A percentile compares a stretch with the other conserved stretches of the same genome.
phyloP scores from a whole-genome alignment of 192 early-diverging fungal genomes.

The Coemansia sp. region DNA sequence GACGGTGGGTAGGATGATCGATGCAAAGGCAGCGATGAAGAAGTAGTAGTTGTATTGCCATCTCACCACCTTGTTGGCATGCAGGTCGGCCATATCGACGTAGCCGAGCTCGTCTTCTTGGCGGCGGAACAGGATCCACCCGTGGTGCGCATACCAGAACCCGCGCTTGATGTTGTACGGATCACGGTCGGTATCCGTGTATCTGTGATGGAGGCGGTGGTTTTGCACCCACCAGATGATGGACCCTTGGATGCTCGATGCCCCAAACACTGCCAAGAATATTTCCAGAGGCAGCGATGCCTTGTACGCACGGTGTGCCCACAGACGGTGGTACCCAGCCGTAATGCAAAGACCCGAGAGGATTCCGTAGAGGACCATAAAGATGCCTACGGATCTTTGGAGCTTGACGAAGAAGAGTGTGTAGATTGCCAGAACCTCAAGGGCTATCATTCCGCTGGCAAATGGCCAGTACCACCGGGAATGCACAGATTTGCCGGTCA shows the following conservation, averaged over 20 bases:
- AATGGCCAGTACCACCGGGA: conserved; percentile 57
- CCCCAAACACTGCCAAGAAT: conserved; percentile 63
- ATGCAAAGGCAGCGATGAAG: conserved; percentile 70
- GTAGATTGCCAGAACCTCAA: conserved; percentile 70
- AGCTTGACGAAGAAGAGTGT: conserved; percentile 77
- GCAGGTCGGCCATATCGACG: conserved; percentile 80
- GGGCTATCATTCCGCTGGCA: conserved; percentile 58
- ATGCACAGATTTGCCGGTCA: conserved; percentile 36
- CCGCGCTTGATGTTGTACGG: conserved; percentile 83
- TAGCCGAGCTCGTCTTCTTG: conserved; percentile 70
- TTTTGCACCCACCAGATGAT: conserved; percentile 85
- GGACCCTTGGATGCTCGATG: conserved; percentile 76
- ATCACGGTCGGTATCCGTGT: conserved; percentile 84
- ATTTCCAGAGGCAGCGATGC: conserved; percentile 63
- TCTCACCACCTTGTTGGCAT: conserved; percentile 68
- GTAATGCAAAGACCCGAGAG: conserved; percentile 86
- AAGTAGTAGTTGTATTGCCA: conserved; percentile 80
- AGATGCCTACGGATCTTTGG: conserved; percentile 59
- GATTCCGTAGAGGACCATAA: conserved; percentile 62
- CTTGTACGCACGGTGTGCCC: conserved; percentile 76
- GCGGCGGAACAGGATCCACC: conserved; percentile 81
- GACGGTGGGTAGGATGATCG: conserved; percentile 77
- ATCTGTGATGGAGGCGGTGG: conserved; percentile 85
- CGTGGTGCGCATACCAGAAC: conserved; percentile 80
- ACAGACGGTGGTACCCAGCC: conserved; percentile 85